phyloP scores from a whole-genome alignment of 2,329 filamentous ascomycete species.

The Aaosphaeria pasadenensis region DNA sequence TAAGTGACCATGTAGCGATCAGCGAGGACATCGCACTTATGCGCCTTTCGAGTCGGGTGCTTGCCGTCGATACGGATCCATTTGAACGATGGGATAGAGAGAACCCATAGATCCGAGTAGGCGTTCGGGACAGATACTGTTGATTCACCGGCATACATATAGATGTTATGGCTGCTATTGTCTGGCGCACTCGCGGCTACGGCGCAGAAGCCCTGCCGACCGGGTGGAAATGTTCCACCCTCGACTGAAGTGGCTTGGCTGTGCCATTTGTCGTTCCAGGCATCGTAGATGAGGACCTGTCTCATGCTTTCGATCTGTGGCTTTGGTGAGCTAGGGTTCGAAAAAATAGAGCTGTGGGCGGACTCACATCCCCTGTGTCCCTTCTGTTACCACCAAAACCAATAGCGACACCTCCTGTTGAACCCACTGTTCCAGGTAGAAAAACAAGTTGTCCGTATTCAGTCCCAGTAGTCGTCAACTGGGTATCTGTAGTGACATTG shows the following conservation, averaged over 20 bases:
- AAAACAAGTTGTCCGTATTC: slow-evolving; percentile 5
- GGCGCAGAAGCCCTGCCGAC: slow-evolving; percentile 4
- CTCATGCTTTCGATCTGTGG: slow-evolving; percentile 5
- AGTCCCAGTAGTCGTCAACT: slow-evolving; percentile 1
- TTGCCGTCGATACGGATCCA: slow-evolving; percentile 6
- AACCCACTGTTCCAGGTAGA: slow-evolving; percentile 4
- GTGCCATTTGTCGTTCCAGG: slow-evolving; percentile 5
- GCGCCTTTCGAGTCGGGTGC: slow-evolving; percentile 1
- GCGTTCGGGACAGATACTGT: not conserved
- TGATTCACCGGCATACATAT: slow-evolving; percentile 10
- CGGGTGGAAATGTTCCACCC: slow-evolving; percentile 1
- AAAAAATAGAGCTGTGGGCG: not conserved
- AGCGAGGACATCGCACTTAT: slow-evolving; percentile 3
- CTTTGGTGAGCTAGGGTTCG: not conserved
- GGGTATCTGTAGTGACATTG: slow-evolving; percentile 1
- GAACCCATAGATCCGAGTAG: slow-evolving; percentile 10
- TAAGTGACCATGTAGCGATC: slow-evolving; percentile 9
- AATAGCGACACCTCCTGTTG: slow-evolving; percentile 2
- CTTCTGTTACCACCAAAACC: not conserved
- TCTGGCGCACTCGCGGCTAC: slow-evolving; percentile 8
- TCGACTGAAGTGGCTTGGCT: slow-evolving; percentile 7
- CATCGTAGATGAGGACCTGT: slow-evolving; percentile 9
- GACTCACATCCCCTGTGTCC: not conserved
- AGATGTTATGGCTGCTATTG: slow-evolving; percentile 12
- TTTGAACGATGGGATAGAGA: slow-evolving; percentile 9